phyloP scores from a whole-genome alignment of 768 basidiomycete species.

The Lentinula boryana region DNA sequence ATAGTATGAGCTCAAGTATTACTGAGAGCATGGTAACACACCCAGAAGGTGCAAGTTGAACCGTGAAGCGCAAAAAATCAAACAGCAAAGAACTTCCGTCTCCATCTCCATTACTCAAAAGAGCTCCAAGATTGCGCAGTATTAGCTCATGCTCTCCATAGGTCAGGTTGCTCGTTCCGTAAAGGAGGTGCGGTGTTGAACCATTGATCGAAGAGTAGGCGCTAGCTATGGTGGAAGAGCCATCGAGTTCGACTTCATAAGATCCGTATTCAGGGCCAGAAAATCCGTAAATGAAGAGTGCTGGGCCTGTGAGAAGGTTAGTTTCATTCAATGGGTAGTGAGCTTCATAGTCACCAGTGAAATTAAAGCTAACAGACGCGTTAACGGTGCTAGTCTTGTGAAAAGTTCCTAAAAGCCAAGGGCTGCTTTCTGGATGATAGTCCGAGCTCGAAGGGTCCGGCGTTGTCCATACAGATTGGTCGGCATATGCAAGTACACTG shows the following conservation, averaged over 20 bases:
- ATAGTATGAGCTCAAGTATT: background rate
- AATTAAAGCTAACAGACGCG: slow-evolving; percentile 33
- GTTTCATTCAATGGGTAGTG: background rate
- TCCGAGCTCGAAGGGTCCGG: slow-evolving; percentile 38
- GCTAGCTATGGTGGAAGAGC: slow-evolving; percentile 17
- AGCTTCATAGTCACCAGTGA: slow-evolving; percentile 26
- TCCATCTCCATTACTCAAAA: slow-evolving; percentile 19
- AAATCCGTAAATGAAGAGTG: slow-evolving; percentile 36
- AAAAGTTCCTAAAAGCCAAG: slow-evolving; percentile 39
- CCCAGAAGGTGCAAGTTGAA: slow-evolving; percentile 40
- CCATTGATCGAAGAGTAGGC: slow-evolving; percentile 28
- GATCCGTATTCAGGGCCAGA: slow-evolving; percentile 37
- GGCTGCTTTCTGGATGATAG: slow-evolving; percentile 26
- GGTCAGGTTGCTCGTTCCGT: slow-evolving; percentile 25
- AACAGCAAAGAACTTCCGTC: slow-evolving; percentile 34
- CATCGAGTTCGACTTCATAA: slow-evolving; percentile 34
- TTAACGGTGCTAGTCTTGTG: slow-evolving; percentile 31
- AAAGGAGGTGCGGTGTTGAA: slow-evolving; percentile 27
- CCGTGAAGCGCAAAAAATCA: slow-evolving; percentile 34
- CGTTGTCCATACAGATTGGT: slow-evolving; percentile 35
- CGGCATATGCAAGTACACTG: slow-evolving; percentile 32
- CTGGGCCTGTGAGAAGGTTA: slow-evolving; percentile 25
- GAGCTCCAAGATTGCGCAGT: slow-evolving; percentile 35
- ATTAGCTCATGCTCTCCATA: slow-evolving; percentile 32
- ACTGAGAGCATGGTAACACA: slow-evolving; percentile 14